Conservation (phyloP, 106 monocot species). For the Dendrobium nobile region DNA sequence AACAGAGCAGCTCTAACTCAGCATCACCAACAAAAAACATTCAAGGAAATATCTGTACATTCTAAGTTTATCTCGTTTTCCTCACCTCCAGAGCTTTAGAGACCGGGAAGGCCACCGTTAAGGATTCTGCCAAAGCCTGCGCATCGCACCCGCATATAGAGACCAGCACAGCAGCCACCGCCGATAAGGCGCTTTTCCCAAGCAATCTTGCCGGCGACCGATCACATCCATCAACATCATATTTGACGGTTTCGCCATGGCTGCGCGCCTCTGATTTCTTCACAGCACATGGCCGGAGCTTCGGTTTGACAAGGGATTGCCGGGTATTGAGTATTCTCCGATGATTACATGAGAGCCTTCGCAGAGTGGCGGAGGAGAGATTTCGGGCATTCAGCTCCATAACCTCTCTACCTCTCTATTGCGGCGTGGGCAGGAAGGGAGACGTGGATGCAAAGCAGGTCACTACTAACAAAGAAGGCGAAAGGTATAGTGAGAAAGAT, state of each 20-base stretch:
- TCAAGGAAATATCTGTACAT: neutral
- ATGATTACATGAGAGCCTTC: neutral
- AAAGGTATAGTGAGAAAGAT: neutral
- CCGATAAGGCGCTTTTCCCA: constrained; percentile 17
- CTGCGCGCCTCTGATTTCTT: neutral
- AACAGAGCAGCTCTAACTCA: neutral
- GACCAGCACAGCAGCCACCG: constrained; percentile 29
- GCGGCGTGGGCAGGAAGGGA: neutral
- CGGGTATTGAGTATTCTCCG: neutral
- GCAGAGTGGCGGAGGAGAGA: constrained; percentile 11
- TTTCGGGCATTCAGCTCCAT: constrained; percentile 10
- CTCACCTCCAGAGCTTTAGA: constrained; percentile 70
- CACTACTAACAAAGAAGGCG: neutral
- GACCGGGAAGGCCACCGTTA: constrained; percentile 91
- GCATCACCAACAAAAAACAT: neutral
- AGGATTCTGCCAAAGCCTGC: constrained; percentile 62
- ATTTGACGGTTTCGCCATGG: neutral
- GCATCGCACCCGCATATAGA: constrained; percentile 27
- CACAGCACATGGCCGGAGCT: neutral
- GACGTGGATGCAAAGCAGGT: neutral
- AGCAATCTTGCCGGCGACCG: neutral
- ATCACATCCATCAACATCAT: constrained; percentile 10
- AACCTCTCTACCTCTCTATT: neutral
- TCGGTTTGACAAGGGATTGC: neutral
- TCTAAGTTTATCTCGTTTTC: neutral